phyloP scores from a whole-genome alignment of 2,329 filamentous ascomycete species.

The Colletotrichum chrysophilum region DNA sequence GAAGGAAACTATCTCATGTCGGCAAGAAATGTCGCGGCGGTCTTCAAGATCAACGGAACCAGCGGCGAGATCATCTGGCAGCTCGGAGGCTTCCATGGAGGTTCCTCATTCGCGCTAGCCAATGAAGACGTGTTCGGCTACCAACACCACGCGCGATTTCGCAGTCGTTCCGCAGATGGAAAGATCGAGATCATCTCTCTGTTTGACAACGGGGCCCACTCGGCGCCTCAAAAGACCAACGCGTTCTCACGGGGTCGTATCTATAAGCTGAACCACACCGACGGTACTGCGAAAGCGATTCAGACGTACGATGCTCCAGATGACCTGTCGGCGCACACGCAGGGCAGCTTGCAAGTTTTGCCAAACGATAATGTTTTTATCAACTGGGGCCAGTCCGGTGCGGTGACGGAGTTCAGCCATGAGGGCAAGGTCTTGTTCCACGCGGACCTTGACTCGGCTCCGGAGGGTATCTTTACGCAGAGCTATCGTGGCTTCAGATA shows the following conservation, averaged over 20 bases:
- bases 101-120: not conserved
- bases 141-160: not conserved
- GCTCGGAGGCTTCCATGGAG: constrained; percentile 45
- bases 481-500: not conserved
- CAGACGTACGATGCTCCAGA: not conserved
- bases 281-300: not conserved
- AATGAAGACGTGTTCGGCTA: not conserved
- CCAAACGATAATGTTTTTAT: not conserved
- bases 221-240: not conserved
- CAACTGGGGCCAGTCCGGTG: not conserved
- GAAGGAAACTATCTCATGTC: constrained; percentile 34
- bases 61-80: constrained; percentile 58
- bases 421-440: not conserved
- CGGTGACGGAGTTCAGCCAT: not conserved
- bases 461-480: not conserved
- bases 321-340: not conserved
- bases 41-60: constrained; percentile 50
- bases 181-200: not conserved
- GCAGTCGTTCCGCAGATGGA: not conserved
- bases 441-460: not conserved
- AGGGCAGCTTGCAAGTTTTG: not conserved
- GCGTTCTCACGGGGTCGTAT: not conserved
- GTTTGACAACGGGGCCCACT: not conserved
- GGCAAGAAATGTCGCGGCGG: constrained; percentile 36
- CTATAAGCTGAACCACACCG: not conserved